Evolutionary conservation across 192 early-diverging fungal species (phyloP).

Genomic region (Coemansia sp.): DNA sequence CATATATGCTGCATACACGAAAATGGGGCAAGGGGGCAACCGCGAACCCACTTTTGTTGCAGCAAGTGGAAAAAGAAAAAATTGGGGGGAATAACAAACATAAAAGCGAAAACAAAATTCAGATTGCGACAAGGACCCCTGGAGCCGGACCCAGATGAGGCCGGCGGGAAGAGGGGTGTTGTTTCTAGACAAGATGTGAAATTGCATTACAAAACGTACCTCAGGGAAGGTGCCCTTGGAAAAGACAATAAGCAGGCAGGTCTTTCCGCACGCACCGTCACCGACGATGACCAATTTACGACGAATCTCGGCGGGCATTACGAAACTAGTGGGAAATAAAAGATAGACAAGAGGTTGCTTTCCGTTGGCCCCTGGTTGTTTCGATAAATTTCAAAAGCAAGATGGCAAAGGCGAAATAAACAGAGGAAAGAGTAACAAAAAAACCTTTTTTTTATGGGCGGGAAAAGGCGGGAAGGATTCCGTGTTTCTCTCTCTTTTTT

Average conservation of each 20-base stretch:
- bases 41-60: too few relatives aligned
- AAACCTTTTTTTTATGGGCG: not conserved
- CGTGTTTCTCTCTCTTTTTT: too few relatives aligned
- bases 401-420: not conserved
- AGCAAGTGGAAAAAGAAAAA: not conserved
- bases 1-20: too few relatives aligned
- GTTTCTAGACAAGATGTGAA: not conserved
- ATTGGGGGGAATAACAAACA: not conserved
- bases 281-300: conserved; percentile 89
- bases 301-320: conserved; percentile 45
- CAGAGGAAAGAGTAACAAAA: conserved; percentile 9
- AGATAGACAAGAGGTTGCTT: too few relatives aligned
- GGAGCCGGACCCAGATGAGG: not conserved
- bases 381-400: conserved; percentile 8
- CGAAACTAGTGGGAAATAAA: conserved; percentile 4
- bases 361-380: too few relatives aligned
- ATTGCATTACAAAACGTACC: conserved; percentile 50
- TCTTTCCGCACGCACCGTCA: conserved; percentile 92
- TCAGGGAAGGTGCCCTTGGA: conserved; percentile 81
- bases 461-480: too few relatives aligned
- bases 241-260: conserved; percentile 82
- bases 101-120: not conserved
- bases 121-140: too few relatives aligned
- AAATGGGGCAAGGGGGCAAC: too few relatives aligned
- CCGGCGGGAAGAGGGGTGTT: too few relatives aligned